Percentiles rank a stretch among this genome's conserved stretches.
Conservation (phyloP, 208 protist species). For the Leishmania tarentolae region DNA sequence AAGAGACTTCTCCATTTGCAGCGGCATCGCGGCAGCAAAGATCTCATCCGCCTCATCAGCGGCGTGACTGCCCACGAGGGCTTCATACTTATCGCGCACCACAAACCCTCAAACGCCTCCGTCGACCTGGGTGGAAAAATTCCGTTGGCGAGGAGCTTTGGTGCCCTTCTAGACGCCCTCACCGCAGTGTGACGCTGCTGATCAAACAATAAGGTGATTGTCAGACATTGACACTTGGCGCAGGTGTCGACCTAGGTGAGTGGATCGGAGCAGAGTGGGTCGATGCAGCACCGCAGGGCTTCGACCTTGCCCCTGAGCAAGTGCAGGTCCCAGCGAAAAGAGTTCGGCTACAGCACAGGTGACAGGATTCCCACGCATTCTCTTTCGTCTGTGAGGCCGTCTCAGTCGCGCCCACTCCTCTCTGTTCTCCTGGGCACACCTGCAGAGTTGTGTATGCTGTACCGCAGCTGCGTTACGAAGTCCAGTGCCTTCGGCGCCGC, state of each 20-base stretch:
- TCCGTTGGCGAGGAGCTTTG: not conserved
- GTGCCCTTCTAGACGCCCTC: not conserved
- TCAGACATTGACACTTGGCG: slow-evolving; percentile 34
- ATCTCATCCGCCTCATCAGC: slow-evolving; percentile 28
- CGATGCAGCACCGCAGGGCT: slow-evolving; percentile 42
- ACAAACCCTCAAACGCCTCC: slow-evolving; percentile 15
- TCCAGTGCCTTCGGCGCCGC: slow-evolving; percentile 34
- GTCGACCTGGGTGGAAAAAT: not conserved
- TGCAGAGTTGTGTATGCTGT: slow-evolving; percentile 17
- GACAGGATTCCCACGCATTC: not conserved
- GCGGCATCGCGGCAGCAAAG: slow-evolving; percentile 33
- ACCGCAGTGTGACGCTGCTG: slow-evolving; percentile 22
- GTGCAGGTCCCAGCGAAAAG: slow-evolving; percentile 44
- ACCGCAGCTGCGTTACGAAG: slow-evolving; percentile 23
- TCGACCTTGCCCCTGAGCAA: slow-evolving; percentile 34
- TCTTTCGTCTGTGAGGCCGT: not conserved
- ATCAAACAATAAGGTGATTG: slow-evolving; percentile 28
- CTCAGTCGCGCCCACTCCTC: not conserved
- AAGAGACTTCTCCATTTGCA: slow-evolving; percentile 20
- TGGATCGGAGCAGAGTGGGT: slow-evolving; percentile 32
- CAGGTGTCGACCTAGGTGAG: slow-evolving; percentile 32
- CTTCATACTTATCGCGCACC: slow-evolving; percentile 23
- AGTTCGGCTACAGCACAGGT: slow-evolving; percentile 2
- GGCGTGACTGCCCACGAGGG: slow-evolving; percentile 17
- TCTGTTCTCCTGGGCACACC: not conserved